phyloP scores from a whole-genome alignment of 768 basidiomycete species.

The Suillus lakei region DNA sequence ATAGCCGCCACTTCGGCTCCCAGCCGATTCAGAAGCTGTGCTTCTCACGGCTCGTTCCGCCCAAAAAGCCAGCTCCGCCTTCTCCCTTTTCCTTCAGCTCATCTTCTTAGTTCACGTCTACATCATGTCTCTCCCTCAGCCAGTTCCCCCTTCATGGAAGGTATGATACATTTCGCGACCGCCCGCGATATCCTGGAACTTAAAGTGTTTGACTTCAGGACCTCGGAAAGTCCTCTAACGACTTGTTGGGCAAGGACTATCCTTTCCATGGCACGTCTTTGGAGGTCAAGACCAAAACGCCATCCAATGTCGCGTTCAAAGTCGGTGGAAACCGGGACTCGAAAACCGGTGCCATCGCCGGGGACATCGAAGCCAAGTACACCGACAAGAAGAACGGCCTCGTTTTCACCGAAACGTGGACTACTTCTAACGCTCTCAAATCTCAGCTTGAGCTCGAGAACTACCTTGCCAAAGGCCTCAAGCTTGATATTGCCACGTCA shows the following conservation, averaged over 20 bases:
- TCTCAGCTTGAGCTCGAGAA: conserved; percentile 95
- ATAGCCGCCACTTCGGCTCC: background rate
- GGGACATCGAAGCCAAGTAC: conserved; percentile 97
- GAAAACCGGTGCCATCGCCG: conserved; percentile 74
- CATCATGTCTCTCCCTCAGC: conserved; percentile 89
- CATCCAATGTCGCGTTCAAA: conserved; percentile 92
- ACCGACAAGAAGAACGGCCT: conserved; percentile 90
- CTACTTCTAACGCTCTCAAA: conserved; percentile 90
- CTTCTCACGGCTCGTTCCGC: conserved; percentile 38
- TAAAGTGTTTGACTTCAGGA: conserved; percentile 53
- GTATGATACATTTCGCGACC: conserved; percentile 42
- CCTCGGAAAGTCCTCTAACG: conserved; percentile 96
- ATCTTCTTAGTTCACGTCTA: conserved; percentile 35
- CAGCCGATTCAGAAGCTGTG: background rate
- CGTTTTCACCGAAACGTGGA: conserved; percentile 95
- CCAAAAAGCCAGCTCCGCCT: conserved; percentile 11
- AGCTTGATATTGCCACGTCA: conserved; percentile 86
- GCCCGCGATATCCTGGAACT: conserved; percentile 5
- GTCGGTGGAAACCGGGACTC: conserved; percentile 84
- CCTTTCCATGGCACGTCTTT: conserved; percentile 72
- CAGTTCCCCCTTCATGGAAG: conserved; percentile 98
- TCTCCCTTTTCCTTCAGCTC: conserved; percentile 16
- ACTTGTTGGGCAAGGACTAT: conserved; percentile 93
- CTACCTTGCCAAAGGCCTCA: conserved; percentile 96
- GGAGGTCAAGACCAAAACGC: conserved; percentile 89